phyloP scores from a whole-genome alignment of 2,329 filamentous ascomycete species.

The Fusarium sp. region DNA sequence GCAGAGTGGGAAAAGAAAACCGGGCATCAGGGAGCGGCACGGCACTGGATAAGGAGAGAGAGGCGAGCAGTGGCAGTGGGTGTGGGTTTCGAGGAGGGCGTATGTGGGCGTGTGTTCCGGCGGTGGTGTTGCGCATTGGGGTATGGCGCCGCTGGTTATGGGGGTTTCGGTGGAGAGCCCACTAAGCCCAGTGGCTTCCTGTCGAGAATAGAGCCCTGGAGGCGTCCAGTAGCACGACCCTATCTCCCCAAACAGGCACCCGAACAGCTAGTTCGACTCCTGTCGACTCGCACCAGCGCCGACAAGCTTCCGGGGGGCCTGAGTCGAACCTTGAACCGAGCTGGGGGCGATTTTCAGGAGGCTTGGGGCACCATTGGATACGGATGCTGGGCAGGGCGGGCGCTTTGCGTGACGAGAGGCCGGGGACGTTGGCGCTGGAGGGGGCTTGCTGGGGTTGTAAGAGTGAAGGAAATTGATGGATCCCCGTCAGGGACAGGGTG shows the following conservation, averaged over 20 bases:
- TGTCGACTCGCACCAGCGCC: slow-evolving; percentile 6
- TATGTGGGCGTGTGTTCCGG: slow-evolving; percentile 29
- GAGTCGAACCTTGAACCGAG: slow-evolving; percentile 13
- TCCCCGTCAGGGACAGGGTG: slow-evolving; percentile 40
- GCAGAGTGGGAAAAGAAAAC: slow-evolving; percentile 60
- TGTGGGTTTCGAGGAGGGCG: slow-evolving; percentile 8
- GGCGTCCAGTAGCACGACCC: slow-evolving; percentile 36
- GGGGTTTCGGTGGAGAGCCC: slow-evolving; percentile 31
- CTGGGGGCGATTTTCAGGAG: slow-evolving; percentile 30
- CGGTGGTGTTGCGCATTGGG: slow-evolving; percentile 42
- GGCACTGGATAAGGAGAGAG: slow-evolving; percentile 44
- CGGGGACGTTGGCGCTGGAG: slow-evolving; percentile 29
- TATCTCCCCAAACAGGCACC: slow-evolving; percentile 31
- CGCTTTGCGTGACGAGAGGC: slow-evolving; percentile 18
- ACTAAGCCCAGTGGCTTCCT: slow-evolving; percentile 28
- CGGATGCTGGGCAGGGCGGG: slow-evolving; percentile 18
- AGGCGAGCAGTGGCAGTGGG: slow-evolving; percentile 21
- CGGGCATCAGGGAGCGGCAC: slow-evolving; percentile 57
- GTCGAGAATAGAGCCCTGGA: slow-evolving; percentile 39
- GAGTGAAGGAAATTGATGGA: slow-evolving; percentile 36
- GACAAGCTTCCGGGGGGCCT: not conserved
- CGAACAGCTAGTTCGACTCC: slow-evolving; percentile 12
- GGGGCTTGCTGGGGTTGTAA: slow-evolving; percentile 26
- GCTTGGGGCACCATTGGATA: slow-evolving; percentile 33
- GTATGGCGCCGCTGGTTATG: slow-evolving; percentile 37